A percentile compares a stretch with the other conserved stretches of the same genome.
Evolutionary conservation across 2,329 filamentous ascomycete genomes (phyloP).

Genomic region (Metarhizium robertsii): DNA sequence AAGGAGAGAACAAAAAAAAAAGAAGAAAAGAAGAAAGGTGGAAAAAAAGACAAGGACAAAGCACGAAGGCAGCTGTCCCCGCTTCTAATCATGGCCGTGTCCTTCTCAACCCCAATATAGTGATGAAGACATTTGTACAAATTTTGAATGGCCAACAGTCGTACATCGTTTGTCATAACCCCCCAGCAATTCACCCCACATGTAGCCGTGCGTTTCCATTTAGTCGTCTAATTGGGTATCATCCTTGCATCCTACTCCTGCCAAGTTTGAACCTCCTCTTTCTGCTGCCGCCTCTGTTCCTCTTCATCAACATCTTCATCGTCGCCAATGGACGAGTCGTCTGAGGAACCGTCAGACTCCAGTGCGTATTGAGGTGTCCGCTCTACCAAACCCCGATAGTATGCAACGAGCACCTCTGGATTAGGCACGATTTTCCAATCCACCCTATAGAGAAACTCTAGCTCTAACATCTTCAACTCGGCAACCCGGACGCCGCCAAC

Average conservation of each 20-base stretch:
- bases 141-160: not conserved
- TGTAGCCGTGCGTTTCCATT: not conserved
- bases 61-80: not conserved
- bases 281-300: conserved; percentile 18
- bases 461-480: conserved; percentile 81
- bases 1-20: not conserved
- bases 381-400: conserved; percentile 80
- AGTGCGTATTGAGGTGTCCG: conserved; percentile 47
- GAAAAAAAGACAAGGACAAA: not conserved
- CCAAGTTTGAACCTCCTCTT: conserved; percentile 7
- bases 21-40: not conserved
- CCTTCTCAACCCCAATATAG: not conserved
- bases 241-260: conserved; percentile 5
- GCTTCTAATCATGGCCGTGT: not conserved
- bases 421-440: conserved; percentile 97
- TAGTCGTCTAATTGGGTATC: conserved; percentile 5
- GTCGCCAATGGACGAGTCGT: conserved; percentile 2
- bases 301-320: conserved; percentile 20
- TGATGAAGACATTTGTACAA: not conserved
- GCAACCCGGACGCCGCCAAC: conserved; percentile 87
- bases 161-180: not conserved
- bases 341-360: conserved; percentile 26
- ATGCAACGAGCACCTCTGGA: conserved; percentile 85
- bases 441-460: conserved; percentile 86
- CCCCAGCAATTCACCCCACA: not conserved